Evolutionary conservation across 2,329 filamentous ascomycete species (phyloP).

Genomic region (Rasamsonia emersonii): DNA sequence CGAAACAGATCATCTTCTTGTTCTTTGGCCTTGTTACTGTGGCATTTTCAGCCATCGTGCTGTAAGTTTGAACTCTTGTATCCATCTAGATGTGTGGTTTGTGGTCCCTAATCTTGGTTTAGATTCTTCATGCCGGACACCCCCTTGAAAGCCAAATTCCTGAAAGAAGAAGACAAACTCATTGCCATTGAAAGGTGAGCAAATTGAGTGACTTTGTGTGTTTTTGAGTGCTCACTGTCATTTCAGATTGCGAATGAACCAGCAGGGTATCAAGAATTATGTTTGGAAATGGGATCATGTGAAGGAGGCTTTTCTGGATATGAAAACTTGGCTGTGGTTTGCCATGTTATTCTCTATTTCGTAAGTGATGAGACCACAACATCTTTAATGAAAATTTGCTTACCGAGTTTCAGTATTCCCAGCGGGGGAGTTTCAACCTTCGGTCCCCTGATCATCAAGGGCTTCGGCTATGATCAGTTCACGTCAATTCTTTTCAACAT

Average conservation of each 20-base stretch:
- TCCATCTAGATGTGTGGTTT: neutral
- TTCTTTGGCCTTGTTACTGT: conserved; percentile 46
- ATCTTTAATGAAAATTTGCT: conserved; percentile 1
- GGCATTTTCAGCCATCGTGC: conserved; percentile 42
- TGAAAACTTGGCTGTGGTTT: conserved; percentile 56
- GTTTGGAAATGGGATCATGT: conserved; percentile 47
- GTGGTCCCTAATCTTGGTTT: neutral
- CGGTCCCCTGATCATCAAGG: conserved; percentile 49
- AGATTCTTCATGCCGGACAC: conserved; percentile 54
- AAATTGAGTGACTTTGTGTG: neutral
- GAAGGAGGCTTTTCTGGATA: conserved; percentile 45
- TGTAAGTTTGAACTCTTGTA: conserved; percentile 19
- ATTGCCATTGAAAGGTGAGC: conserved; percentile 47
- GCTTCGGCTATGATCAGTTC: conserved; percentile 50
- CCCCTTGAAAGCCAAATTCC: conserved; percentile 51
- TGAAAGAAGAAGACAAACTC: conserved; percentile 48
- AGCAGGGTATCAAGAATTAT: conserved; percentile 33
- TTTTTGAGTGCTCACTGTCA: conserved; percentile 5
- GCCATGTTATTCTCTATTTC: conserved; percentile 46
- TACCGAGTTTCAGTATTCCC: conserved; percentile 33
- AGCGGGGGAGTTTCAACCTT: conserved; percentile 53
- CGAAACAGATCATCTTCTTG: conserved; percentile 38
- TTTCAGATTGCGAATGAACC: conserved; percentile 40
- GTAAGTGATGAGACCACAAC: conserved; percentile 17
- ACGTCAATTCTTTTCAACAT: conserved; percentile 54